Evolutionary conservation across 495 filamentous ascomycete genomes (phyloP).

Genomic region (Trypethelium eluteriae): DNA sequence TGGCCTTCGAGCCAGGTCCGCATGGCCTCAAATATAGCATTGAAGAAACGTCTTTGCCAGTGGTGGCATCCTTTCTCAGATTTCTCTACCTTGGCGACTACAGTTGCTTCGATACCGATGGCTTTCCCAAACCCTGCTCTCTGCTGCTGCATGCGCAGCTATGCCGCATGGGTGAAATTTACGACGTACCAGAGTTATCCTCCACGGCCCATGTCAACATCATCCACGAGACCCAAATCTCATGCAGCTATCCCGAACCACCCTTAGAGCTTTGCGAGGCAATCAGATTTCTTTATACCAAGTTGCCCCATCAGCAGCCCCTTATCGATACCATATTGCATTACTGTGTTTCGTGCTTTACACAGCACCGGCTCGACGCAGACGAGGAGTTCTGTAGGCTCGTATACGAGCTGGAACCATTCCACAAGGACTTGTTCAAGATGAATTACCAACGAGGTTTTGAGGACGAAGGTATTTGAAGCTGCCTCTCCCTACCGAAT

Average conservation of each 20-base stretch:
- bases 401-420: conserved; percentile 24
- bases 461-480: conserved; percentile 31
- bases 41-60: conserved; percentile 21
- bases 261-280: conserved; percentile 28
- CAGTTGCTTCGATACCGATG: conserved; percentile 15
- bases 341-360: conserved; percentile 33
- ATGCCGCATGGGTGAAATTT: conserved; percentile 30
- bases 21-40: conserved; percentile 18
- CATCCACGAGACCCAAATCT: conserved; percentile 26
- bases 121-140: conserved; percentile 17
- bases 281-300: conserved; percentile 30
- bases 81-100: conserved; percentile 32
- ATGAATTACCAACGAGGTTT: conserved; percentile 26
- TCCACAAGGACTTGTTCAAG: conserved; percentile 30
- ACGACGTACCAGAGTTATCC: conserved; percentile 27
- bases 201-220: conserved; percentile 27
- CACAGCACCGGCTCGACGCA: conserved; percentile 24
- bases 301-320: conserved; percentile 20
- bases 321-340: conserved; percentile 29
- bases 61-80: conserved; percentile 29
- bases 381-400: conserved; percentile 25
- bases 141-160: conserved; percentile 30
- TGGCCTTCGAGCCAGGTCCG: conserved; percentile 26
- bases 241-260: conserved; percentile 23
- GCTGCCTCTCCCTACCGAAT: not conserved